phyloP scores from a whole-genome alignment of 2,329 filamentous ascomycete genomes.

The Beauveria pseudobassiana region DNA sequence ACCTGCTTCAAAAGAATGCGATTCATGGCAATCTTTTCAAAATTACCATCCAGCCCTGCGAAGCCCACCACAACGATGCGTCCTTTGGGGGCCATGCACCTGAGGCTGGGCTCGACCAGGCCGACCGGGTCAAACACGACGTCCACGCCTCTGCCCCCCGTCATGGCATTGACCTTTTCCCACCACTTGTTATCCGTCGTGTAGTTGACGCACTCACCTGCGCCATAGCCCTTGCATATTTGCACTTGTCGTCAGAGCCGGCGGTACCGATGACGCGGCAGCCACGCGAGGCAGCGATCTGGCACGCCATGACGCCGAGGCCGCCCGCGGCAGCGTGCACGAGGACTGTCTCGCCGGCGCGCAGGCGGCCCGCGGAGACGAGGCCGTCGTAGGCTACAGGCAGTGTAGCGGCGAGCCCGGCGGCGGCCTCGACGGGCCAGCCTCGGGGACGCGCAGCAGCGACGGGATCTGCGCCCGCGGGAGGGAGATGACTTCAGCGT shows the following conservation, averaged over 20 bases:
- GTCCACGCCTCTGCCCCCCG: conserved; percentile 43
- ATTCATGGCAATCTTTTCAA: conserved; percentile 50
- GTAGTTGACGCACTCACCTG: conserved; percentile 35
- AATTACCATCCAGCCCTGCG: conserved; percentile 42
- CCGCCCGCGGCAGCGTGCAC: conserved; percentile 49
- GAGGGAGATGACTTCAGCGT: conserved; percentile 42
- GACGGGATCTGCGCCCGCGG: conserved; percentile 18
- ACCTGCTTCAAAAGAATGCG: conserved; percentile 44
- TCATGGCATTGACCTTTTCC: conserved; percentile 39
- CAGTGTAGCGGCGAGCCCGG: conserved; percentile 45
- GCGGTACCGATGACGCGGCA: conserved; percentile 47
- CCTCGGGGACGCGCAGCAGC: conserved; percentile 36
- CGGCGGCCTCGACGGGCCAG: conserved; percentile 41
- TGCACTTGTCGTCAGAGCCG: conserved; percentile 37
- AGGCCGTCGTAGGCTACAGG: conserved; percentile 48
- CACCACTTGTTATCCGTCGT: conserved; percentile 35
- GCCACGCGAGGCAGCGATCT: conserved; percentile 45
- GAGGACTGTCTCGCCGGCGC: conserved; percentile 41
- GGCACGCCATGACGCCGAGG: conserved; percentile 47
- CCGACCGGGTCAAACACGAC: conserved; percentile 53
- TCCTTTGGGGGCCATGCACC: conserved; percentile 46
- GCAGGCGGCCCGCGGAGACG: conserved; percentile 31
- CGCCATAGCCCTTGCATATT: conserved; percentile 32
- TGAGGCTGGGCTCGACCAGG: conserved; percentile 45
- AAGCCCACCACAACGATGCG: conserved; percentile 51